phyloP scores from a whole-genome alignment of 73 alveolate genomes.

The Paramecium primaurelia region DNA sequence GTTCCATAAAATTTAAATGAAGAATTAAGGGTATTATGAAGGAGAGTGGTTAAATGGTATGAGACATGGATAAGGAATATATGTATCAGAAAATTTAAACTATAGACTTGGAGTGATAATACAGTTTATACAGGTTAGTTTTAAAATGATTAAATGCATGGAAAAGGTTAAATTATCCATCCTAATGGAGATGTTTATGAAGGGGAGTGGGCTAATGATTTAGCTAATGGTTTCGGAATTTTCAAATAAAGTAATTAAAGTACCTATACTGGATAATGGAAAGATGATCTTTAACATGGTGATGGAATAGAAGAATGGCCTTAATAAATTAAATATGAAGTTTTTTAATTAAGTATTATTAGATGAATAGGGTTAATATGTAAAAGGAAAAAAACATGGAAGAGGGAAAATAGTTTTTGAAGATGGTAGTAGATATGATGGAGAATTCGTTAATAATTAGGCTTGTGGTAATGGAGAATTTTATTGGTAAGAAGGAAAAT shows the following conservation, averaged over 20 bases:
- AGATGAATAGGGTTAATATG: constrained; percentile 63
- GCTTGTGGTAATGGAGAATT: constrained; percentile 55
- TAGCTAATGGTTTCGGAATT: constrained; percentile 72
- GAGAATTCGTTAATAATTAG: constrained; percentile 47
- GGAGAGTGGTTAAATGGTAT: constrained; percentile 36
- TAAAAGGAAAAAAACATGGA: constrained; percentile 71
- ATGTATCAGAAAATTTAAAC: background rate
- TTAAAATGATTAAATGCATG: constrained; percentile 66
- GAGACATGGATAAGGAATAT: constrained; percentile 46
- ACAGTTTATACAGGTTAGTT: constrained; percentile 66
- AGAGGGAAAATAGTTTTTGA: constrained; percentile 63
- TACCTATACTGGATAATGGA: constrained; percentile 56
- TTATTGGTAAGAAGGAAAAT: constrained; percentile 53
- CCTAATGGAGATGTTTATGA: constrained; percentile 69
- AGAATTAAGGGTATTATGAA: background rate
- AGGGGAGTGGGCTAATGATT: constrained; percentile 76
- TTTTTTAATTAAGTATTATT: background rate
- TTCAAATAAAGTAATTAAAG: constrained; percentile 66
- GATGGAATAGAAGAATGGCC: constrained; percentile 57
- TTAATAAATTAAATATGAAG: constrained; percentile 40
- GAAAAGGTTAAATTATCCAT: constrained; percentile 68
- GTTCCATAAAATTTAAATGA: background rate
- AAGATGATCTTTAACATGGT: constrained; percentile 42
- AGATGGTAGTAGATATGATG: constrained; percentile 59
- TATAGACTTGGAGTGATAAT: constrained; percentile 49